Base-by-base conservation (phyloP, 2,329 filamentous ascomycete species). In the Colletotrichum gloeosporioides region DNA sequence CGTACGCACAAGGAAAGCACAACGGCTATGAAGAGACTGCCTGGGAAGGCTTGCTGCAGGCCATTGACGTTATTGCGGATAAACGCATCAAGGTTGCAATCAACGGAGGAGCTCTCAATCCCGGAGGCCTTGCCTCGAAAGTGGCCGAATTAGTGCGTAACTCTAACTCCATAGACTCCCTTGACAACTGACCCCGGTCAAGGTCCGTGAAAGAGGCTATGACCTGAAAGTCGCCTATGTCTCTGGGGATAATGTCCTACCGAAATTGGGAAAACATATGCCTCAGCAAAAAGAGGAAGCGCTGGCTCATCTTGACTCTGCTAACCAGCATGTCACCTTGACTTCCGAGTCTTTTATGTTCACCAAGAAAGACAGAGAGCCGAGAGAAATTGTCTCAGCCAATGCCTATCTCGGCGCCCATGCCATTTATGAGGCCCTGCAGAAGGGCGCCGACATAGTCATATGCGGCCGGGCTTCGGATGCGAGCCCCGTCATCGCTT, bases 401-500 rank as follows among this genome's bases (percentile, higher is more conserved):
- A 59, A 59, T 29, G 55, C 55, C 22, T 59, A 59, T 16, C 55
- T 59, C 13, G 25, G 55, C 55, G 55, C 55, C 0, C 55, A 59
- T 59, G 27, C 55, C 55, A 59, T 59, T 3, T 59, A 27, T 27
- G 55, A 29, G 55, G 55, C 55, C 3, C 6, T 59, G 55, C 22
- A 59, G 4, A 29, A 27, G 27, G 55, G 55, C 4, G 55, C 55
- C 25, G 25, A 59, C 25, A 59, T 59, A 9, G 55, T 59, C 25
- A 29, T 59, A 12, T 86, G 85, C 49, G 85, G 86, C 3, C 83
- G 86, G 29, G 86, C 86, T 1, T 84, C 85, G 0, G 86, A 88
- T 78, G 86, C 86, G 0, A 85, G 83, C 16, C 87, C 87, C 1
- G 88, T 90, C 4, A 89, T 90, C 18, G 89, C 86, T 0, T 88